Evolutionary conservation across 441 rosid genomes (phyloP).

Genomic region (Euphorbia schlechtendalii): DNA sequence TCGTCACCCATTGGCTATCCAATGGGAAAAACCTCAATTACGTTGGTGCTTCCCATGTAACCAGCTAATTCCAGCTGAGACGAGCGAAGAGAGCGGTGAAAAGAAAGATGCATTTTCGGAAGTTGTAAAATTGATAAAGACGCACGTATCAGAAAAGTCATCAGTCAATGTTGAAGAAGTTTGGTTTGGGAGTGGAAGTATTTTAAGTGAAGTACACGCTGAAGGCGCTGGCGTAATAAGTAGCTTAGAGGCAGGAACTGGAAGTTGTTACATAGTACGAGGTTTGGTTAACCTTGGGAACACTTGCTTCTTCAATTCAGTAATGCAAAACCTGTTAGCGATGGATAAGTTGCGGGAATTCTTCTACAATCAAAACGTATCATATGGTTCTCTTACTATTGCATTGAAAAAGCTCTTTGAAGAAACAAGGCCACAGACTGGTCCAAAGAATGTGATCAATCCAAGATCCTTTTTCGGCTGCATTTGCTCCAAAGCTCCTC

Average conservation of each 20-base stretch:
- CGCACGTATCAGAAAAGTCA: slow-evolving; percentile 28
- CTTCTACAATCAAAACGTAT: slow-evolving; percentile 43
- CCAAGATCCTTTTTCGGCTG: slow-evolving; percentile 61
- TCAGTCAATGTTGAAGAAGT: slow-evolving; percentile 46
- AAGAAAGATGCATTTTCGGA: slow-evolving; percentile 44
- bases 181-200: slow-evolving; percentile 59
- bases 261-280: slow-evolving; percentile 48
- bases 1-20: slow-evolving; percentile 63
- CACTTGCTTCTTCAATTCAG: slow-evolving; percentile 92
- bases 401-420: slow-evolving; percentile 64
- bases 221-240: slow-evolving; percentile 22
- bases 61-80: slow-evolving; percentile 56
- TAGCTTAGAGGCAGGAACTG: slow-evolving; percentile 39
- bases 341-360: slow-evolving; percentile 48
- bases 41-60: slow-evolving; percentile 81
- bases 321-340: slow-evolving; percentile 83
- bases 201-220: slow-evolving; percentile 35
- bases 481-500: slow-evolving; percentile 74
- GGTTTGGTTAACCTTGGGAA: slow-evolving; percentile 91
- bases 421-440: slow-evolving; percentile 55
- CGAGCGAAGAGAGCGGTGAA: slow-evolving; percentile 49
- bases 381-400: slow-evolving; percentile 50
- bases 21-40: slow-evolving; percentile 71
- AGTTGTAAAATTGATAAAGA: slow-evolving; percentile 61
- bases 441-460: slow-evolving; percentile 55